Conservation (phyloP, 345 rosid genomes). For the Citrus hindsii region DNA sequence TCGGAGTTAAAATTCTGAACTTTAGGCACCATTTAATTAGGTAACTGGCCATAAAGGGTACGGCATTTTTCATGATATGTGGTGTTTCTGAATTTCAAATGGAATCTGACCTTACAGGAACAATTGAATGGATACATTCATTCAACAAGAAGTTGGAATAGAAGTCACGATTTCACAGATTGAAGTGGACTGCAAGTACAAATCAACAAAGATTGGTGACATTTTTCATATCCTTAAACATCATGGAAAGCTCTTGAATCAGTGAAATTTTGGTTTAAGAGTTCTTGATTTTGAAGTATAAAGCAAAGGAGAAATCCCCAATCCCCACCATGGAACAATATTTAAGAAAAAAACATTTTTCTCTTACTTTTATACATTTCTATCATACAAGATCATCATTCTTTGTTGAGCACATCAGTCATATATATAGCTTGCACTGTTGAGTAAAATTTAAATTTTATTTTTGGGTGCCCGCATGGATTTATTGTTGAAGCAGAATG, state of each 20-base stretch:
- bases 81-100: neutral
- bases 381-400: neutral
- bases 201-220: neutral
- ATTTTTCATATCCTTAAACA: neutral
- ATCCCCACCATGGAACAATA: neutral
- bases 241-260: neutral
- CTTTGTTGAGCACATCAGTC: neutral
- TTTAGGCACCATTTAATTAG: neutral
- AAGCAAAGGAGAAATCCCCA: neutral
- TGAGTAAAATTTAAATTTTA: neutral
- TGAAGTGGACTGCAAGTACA: neutral
- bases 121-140: neutral
- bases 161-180: neutral
- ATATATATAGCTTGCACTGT: neutral
- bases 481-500: neutral
- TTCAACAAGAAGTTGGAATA: neutral
- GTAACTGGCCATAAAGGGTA: neutral
- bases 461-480: neutral
- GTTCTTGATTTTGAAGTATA: neutral
- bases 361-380: neutral
- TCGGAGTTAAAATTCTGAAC: neutral
- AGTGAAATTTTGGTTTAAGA: neutral
- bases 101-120: neutral
- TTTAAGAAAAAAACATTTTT: neutral
- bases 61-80: neutral